A percentile compares a stretch with the other conserved stretches of the same genome.
Evolutionary conservation across 2,329 filamentous ascomycete species (phyloP).

Genomic region (Parastagonospora nodorum): DNA sequence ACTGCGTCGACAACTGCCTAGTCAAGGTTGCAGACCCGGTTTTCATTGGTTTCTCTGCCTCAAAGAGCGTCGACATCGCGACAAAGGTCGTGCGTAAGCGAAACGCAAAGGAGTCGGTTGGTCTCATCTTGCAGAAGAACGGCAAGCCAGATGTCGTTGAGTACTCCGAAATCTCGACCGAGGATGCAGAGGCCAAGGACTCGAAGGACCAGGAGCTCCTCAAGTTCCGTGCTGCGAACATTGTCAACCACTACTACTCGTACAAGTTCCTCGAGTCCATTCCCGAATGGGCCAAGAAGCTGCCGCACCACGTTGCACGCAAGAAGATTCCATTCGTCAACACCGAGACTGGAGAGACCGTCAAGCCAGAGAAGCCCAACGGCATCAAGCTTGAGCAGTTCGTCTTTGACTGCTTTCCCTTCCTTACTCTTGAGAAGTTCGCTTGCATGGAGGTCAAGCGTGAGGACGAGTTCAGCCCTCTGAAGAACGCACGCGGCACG

Average conservation of each 20-base stretch:
- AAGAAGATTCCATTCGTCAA: constrained; percentile 97
- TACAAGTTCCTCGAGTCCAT: constrained; percentile 91
- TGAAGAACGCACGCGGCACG: constrained; percentile 85
- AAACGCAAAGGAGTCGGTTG: constrained; percentile 92
- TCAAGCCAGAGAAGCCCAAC: constrained; percentile 94
- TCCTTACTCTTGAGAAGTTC: constrained; percentile 84
- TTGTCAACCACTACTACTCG: constrained; percentile 99
- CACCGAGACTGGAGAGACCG: constrained; percentile 72
- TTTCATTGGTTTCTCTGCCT: constrained; percentile 91
- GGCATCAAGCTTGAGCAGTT: constrained; percentile 99
- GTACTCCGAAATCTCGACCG: constrained; percentile 93
- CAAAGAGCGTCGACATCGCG: constrained; percentile 88
- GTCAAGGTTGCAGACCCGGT: constrained; percentile 96
- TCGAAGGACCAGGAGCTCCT: constrained; percentile 78
- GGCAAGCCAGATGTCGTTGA: constrained; percentile 96
- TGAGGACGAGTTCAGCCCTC: constrained; percentile 95
- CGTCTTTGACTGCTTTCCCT: constrained; percentile 96
- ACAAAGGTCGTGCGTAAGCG: constrained; percentile 99
- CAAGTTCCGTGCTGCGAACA: constrained; percentile 97
- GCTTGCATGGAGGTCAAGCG: constrained; percentile 94
- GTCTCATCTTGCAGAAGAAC: constrained; percentile 92
- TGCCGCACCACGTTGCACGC: constrained; percentile 93
- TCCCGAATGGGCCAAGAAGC: constrained; percentile 79
- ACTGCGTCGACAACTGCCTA: constrained; percentile 99
- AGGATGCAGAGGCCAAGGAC: constrained; percentile 88